Base-by-base conservation (phyloP, 2,329 filamentous ascomycete genomes). In the Diaporthe longicolla region DNA sequence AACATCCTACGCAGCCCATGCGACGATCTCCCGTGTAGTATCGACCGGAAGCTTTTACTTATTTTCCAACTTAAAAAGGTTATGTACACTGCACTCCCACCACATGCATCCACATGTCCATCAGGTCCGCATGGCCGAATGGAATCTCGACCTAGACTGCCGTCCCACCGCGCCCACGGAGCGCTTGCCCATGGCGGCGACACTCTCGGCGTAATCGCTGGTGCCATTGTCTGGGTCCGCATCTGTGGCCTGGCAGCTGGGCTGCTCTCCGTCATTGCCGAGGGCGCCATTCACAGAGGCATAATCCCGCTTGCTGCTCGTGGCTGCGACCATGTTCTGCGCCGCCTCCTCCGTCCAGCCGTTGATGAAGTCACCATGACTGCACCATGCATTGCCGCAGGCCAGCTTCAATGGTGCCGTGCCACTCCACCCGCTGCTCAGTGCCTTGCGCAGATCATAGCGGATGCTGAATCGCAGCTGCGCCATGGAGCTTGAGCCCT, bases 341-440 rank as follows among this genome's bases (percentile, higher is more conserved):
- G 83, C 84, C 0, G 83, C 84, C 61, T 85, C 84, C n/a, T 78
- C 77, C 1, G 81, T 82, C 85, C 85, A 87, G 19, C 81, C 85
- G 32, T 85, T 86, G 77, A 87, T 84, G 11, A 87, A 87, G 77
- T 87, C 85, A 32, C 85, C 85, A 72, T 87, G 85, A 32, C 78
- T 80, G 79, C 82, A 84, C 77, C 79, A 86, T 1, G 82, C 81
- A 29, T 79, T 76, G 26, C 82, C 82, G 70, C 80, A 84, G 0
- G 84, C 80, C 7, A 85, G 79, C 77, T 83, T 79, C 37, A 86
- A 74, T 1, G 85, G 85, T 24, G 84, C 80, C 0, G 78, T 79
- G 54, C 84, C 84, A 55, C 74, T 79, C 85, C 84, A 86, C 15
- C 85, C 84, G 26, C 81, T 76, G 0, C 84, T 82, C 43, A 86